Evolutionary conservation across 140 eudicot genomes (phyloP).

Genomic region (Senecio squalidus): DNA sequence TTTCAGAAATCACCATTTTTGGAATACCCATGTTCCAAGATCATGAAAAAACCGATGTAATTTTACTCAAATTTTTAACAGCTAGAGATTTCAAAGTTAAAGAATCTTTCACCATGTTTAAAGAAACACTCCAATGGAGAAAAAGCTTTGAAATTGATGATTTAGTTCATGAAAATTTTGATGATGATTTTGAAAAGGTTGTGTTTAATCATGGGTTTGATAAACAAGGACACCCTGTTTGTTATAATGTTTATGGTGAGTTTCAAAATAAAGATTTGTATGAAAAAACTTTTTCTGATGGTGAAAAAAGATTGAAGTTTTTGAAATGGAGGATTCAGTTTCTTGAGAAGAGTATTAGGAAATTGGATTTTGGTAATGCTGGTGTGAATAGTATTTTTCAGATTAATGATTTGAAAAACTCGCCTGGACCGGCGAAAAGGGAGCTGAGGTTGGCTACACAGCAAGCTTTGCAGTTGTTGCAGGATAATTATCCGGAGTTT

Average conservation of each 20-base stretch:
- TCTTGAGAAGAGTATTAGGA: conserved; percentile 70
- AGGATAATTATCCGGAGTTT: conserved; percentile 87
- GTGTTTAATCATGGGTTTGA: conserved; percentile 76
- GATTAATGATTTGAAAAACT: conserved; percentile 62
- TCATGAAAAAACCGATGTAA: conserved; percentile 40
- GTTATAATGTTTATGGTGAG: conserved; percentile 75
- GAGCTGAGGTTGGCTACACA: conserved; percentile 56
- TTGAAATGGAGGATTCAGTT: conserved; percentile 85
- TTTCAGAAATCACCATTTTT: conserved; percentile 35
- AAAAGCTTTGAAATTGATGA: conserved; percentile 50
- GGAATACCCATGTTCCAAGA: conserved; percentile 43
- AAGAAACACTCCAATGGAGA: conserved; percentile 73
- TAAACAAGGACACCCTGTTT: conserved; percentile 67
- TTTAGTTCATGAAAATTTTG: conserved; percentile 54
- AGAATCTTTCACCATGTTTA: conserved; percentile 64
- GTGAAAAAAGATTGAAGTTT: conserved; percentile 54
- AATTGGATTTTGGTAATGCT: conserved; percentile 55
- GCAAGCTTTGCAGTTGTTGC: conserved; percentile 64
- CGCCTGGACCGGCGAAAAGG: conserved; percentile 65
- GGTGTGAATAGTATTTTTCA: conserved; percentile 64
- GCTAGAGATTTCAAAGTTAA: conserved; percentile 41
- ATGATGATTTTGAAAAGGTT: conserved; percentile 42
- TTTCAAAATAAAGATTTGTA: conserved; percentile 55
- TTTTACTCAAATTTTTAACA: conserved; percentile 35
- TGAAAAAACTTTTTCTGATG: conserved; percentile 50